Conservation (phyloP, 768 basidiomycete genomes). For the Agaricus bisporus region DNA sequence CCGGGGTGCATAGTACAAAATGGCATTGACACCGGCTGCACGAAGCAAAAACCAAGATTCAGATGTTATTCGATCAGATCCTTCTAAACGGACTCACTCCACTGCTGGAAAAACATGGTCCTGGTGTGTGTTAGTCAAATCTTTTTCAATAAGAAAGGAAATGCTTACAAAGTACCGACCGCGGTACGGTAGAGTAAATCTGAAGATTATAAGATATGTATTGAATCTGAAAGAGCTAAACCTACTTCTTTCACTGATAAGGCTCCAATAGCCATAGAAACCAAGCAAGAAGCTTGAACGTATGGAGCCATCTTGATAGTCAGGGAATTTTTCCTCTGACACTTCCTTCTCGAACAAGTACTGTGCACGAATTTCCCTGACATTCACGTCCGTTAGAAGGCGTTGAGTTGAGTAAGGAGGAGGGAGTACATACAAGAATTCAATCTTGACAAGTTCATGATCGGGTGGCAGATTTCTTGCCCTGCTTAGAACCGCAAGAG, state of each 20-base stretch:
- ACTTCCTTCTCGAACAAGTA: conserved; percentile 69
- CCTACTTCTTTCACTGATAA: conserved; percentile 45
- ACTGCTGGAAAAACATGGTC: conserved; percentile 80
- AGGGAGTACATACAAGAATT: conserved; percentile 49
- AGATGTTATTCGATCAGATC: not conserved
- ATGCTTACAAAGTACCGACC: conserved; percentile 48
- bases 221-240: not conserved
- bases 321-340: conserved; percentile 47
- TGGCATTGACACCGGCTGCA: conserved; percentile 58
- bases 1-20: conserved; percentile 70
- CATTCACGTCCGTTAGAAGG: not conserved
- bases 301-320: conserved; percentile 57
- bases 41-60: not conserved
- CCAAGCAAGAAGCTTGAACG: conserved; percentile 57
- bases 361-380: conserved; percentile 68
- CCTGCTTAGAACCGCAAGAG: conserved; percentile 53
- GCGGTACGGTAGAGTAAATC: conserved; percentile 58
- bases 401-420: not conserved
- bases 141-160: not conserved
- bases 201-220: conserved; percentile 14
- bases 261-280: conserved; percentile 52
- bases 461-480: conserved; percentile 52
- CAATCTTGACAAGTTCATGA: conserved; percentile 62
- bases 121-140: conserved; percentile 19
- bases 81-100: conserved; percentile 36